phyloP scores from a whole-genome alignment of 305 asterid species.

The Withania somnifera region DNA sequence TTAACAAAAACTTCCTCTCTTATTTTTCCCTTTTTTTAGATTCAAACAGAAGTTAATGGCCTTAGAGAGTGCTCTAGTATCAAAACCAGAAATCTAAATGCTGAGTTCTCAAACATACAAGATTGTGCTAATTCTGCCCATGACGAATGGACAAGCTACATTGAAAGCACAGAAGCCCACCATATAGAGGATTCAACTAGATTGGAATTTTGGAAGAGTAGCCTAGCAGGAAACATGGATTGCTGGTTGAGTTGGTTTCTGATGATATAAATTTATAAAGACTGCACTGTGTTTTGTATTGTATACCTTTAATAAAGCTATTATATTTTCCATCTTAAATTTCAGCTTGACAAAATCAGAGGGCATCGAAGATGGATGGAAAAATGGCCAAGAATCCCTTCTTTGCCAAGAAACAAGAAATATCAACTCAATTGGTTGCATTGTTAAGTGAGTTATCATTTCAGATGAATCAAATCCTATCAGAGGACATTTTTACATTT shows the following conservation, averaged over 20 bases:
- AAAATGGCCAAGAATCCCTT: slow-evolving; percentile 10
- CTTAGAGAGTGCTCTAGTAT: slow-evolving; percentile 3
- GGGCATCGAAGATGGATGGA: slow-evolving; percentile 6
- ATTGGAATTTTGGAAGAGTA: slow-evolving; percentile 4
- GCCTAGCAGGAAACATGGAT: neutral
- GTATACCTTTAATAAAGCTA: neutral
- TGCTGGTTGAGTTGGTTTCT: slow-evolving; percentile 2
- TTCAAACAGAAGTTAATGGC: slow-evolving; percentile 1
- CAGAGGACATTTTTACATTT: neutral
- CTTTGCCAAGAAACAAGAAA: slow-evolving; percentile 1
- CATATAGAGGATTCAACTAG: slow-evolving; percentile 1
- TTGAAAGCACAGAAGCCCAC: neutral
- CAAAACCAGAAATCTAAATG: slow-evolving; percentile 4
- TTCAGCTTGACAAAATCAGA: slow-evolving; percentile 6
- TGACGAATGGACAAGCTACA: slow-evolving; percentile 7
- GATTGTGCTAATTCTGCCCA: neutral
- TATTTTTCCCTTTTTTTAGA: neutral
- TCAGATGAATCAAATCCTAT: neutral
- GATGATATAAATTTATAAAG: neutral
- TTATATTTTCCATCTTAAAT: neutral
- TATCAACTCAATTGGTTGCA: slow-evolving; percentile 1
- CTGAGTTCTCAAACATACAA: slow-evolving; percentile 4
- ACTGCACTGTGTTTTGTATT: neutral
- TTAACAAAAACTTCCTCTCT: neutral
- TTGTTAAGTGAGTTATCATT: slow-evolving; percentile 2